These are phyloP conservation scores for Kluyveromyces dobzhanskii DNA, from an alignment of 805 yeast species.

Conservation along the genomic window DNA sequence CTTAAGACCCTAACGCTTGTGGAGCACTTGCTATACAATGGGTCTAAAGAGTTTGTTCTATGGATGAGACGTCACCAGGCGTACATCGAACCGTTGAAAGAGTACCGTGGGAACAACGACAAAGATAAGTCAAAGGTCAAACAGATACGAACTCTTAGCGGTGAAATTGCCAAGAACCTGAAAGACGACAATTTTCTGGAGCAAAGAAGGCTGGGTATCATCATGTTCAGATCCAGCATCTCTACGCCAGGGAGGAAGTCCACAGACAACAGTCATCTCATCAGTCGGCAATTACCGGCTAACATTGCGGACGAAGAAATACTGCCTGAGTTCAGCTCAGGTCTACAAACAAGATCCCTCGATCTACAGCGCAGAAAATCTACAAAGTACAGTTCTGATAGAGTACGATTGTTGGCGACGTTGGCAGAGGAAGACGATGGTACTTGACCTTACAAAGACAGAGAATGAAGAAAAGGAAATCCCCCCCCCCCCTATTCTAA, in stretches of 20 bases:
- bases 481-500: too few relatives aligned
- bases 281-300: neutral
- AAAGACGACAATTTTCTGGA: constrained; percentile 21
- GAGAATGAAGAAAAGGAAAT: too few relatives aligned
- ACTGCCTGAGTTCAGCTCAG: neutral
- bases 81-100: constrained; percentile 26
- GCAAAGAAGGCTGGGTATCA: constrained; percentile 20
- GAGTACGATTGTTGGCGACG: constrained; percentile 1
- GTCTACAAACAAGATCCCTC: neutral
- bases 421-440: constrained; percentile 2
- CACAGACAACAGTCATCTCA: constrained; percentile 27
- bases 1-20: constrained; percentile 47
- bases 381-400: constrained; percentile 1
- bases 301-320: neutral
- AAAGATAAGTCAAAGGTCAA: constrained; percentile 29
- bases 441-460: too few relatives aligned
- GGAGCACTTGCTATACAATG: constrained; percentile 43
- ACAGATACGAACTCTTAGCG: constrained; percentile 34
- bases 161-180: constrained; percentile 31
- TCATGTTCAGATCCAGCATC: constrained; percentile 27
- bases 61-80: constrained; percentile 36
- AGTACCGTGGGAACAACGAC: constrained; percentile 26
- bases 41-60: constrained; percentile 40
- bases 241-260: constrained; percentile 29
- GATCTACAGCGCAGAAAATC: constrained; percentile 3